Conservation (phyloP, 106 monocot genomes). For the Vanilla planifolia region DNA sequence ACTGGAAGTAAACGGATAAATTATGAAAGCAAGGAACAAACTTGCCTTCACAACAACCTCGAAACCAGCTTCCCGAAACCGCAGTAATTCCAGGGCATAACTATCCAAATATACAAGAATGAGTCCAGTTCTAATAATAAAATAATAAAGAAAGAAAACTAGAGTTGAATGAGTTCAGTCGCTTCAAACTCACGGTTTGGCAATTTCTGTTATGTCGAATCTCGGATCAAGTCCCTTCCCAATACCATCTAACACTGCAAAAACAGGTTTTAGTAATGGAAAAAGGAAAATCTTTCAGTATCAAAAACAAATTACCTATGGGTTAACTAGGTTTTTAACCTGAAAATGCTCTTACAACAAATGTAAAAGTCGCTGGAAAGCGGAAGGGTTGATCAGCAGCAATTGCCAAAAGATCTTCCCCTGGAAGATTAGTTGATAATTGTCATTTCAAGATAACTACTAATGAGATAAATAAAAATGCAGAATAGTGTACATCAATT, state of each 20-base stretch:
- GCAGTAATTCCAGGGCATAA: conserved; percentile 90
- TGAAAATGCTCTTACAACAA: conserved; percentile 99
- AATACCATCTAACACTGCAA: conserved; percentile 95
- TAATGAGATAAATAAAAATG: neutral
- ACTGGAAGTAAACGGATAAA: conserved; percentile 1
- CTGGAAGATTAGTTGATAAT: conserved; percentile 30
- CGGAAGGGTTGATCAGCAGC: conserved; percentile 99
- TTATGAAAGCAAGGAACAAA: conserved; percentile 8
- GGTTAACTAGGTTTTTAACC: conserved; percentile 30
- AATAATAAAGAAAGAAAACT: neutral
- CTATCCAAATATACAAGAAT: conserved; percentile 22
- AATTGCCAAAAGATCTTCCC: conserved; percentile 97
- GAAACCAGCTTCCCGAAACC: conserved; percentile 86
- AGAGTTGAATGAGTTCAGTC: neutral
- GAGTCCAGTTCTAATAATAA: conserved; percentile 3
- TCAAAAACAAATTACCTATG: neutral
- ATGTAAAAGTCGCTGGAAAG: conserved; percentile 98
- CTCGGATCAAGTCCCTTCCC: conserved; percentile 97
- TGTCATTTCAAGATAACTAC: neutral
- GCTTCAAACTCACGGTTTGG: conserved; percentile 82
- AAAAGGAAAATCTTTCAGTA: neutral
- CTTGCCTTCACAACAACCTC: conserved; percentile 92
- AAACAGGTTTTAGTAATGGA: neutral
- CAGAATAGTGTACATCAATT: neutral
- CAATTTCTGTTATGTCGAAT: conserved; percentile 99